phyloP scores from a whole-genome alignment of 2,329 filamentous ascomycete genomes.

The Colletotrichum kahawae region DNA sequence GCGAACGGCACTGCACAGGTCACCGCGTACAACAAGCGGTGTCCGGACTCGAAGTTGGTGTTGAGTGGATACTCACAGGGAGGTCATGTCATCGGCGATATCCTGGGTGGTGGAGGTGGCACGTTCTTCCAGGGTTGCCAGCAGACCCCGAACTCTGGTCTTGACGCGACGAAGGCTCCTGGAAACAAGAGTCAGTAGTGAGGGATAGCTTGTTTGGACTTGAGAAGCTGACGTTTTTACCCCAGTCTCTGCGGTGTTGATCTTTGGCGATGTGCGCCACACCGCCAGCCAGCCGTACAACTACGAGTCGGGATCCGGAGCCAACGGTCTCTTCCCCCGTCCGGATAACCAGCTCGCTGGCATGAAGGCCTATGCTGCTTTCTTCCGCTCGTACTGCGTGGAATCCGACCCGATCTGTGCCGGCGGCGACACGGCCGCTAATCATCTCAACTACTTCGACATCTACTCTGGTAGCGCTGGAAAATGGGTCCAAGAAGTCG shows the following conservation, averaged over 20 bases:
- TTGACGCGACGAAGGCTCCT: conserved; percentile 31
- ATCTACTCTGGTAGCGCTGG: conserved; percentile 10
- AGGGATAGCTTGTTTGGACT: not conserved
- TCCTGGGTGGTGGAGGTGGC: conserved; percentile 39
- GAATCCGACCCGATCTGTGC: conserved; percentile 44
- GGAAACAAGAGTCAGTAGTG: conserved; percentile 37
- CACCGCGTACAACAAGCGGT: conserved; percentile 41
- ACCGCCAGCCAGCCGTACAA: conserved; percentile 39
- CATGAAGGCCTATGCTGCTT: conserved; percentile 29
- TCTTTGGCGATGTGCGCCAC: conserved; percentile 39
- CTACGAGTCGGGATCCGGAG: conserved; percentile 29
- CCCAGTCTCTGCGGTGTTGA: conserved; percentile 35
- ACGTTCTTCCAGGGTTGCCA: conserved; percentile 36
- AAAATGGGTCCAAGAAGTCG: conserved; percentile 12
- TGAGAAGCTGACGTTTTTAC: not conserved
- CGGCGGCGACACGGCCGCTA: conserved; percentile 32
- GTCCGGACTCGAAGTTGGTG: conserved; percentile 44
- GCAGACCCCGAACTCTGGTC: conserved; percentile 25
- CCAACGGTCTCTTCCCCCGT: conserved; percentile 33
- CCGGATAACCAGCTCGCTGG: conserved; percentile 30
- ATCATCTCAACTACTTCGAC: conserved; percentile 38
- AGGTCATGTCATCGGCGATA: conserved; percentile 40
- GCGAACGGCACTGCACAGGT: conserved; percentile 41
- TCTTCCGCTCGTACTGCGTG: conserved; percentile 39
- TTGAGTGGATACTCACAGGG: conserved; percentile 48